Evolutionary conservation across 768 basidiomycete genomes (phyloP).

Genomic region (Sutorius australiensis): DNA sequence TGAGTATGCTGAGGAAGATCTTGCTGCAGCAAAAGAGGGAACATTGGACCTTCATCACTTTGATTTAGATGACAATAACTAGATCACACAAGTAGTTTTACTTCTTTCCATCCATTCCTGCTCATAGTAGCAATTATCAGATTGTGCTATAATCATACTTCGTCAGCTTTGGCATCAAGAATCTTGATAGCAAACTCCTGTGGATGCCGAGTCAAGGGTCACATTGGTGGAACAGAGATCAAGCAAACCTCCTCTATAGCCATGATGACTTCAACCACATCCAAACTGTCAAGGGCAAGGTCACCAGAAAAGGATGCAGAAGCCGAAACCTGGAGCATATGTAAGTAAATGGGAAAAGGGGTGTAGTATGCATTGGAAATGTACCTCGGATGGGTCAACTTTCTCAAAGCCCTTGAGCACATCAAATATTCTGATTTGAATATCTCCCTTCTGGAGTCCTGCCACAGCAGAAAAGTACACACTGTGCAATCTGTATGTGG

Average conservation of each 20-base stretch:
- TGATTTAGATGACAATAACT: too few species aligned
- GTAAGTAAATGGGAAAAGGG: constrained; percentile 30
- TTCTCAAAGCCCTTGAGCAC: constrained; percentile 33
- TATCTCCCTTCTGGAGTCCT: constrained; percentile 20
- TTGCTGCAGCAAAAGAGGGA: too few species aligned
- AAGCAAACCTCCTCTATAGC: constrained; percentile 83
- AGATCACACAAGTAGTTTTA: too few species aligned
- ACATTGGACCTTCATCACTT: too few species aligned
- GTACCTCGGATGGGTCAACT: constrained; percentile 29
- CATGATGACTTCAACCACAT: constrained; percentile 98
- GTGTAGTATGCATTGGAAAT: not conserved
- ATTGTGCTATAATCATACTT: too few species aligned
- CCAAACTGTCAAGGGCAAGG: constrained; percentile 82
- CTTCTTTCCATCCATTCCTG: too few species aligned
- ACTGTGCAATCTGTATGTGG: constrained; percentile 27
- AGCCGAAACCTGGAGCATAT: constrained; percentile 52
- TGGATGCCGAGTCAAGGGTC: not conserved
- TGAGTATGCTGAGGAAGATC: too few species aligned
- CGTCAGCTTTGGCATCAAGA: constrained; percentile 94
- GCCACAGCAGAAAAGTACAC: constrained; percentile 29
- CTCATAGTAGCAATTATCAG: too few species aligned
- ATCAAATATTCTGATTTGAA: constrained; percentile 24
- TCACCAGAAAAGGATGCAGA: constrained; percentile 50
- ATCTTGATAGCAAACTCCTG: constrained; percentile 98
- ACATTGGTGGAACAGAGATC: constrained; percentile 1